These are phyloP conservation scores for Pyrus bretschneideri DNA, from an alignment of 306 rosid species.

Conservation along the genomic window DNA sequence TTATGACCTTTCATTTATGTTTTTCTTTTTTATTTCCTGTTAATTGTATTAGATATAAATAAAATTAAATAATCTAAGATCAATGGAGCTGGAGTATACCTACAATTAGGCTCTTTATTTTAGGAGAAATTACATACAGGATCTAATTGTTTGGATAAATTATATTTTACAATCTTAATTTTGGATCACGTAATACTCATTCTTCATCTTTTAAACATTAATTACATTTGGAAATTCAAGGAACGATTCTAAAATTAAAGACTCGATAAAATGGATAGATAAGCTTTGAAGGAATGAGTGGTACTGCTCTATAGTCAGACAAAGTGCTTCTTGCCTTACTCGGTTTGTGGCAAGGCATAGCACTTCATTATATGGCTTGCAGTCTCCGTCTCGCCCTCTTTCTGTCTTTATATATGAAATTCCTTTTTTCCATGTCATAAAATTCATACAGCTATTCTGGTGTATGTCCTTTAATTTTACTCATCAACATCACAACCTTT, in stretches of 20 bases:
- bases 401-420: neutral
- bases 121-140: too few species aligned
- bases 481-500: constrained; percentile 51
- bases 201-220: too few species aligned
- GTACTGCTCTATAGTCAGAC: constrained; percentile 64
- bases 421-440: neutral
- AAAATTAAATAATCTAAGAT: too few species aligned
- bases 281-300: constrained; percentile 42
- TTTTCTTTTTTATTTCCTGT: too few species aligned
- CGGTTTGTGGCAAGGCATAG: constrained; percentile 41
- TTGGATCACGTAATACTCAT: too few species aligned
- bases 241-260: neutral
- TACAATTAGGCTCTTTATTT: too few species aligned
- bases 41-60: too few species aligned
- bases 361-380: neutral
- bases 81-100: too few species aligned
- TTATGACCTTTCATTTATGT: too few species aligned
- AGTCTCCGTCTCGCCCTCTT: neutral
- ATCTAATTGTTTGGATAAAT: too few species aligned
- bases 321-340: constrained; percentile 34
- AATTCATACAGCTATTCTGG: neutral
- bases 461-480: neutral
- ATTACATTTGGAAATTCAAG: neutral
- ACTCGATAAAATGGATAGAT: constrained; percentile 18
- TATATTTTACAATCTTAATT: too few species aligned